Conservation (phyloP, 129 eudicot species). For the Pseudognaphalium luteoalbum region DNA sequence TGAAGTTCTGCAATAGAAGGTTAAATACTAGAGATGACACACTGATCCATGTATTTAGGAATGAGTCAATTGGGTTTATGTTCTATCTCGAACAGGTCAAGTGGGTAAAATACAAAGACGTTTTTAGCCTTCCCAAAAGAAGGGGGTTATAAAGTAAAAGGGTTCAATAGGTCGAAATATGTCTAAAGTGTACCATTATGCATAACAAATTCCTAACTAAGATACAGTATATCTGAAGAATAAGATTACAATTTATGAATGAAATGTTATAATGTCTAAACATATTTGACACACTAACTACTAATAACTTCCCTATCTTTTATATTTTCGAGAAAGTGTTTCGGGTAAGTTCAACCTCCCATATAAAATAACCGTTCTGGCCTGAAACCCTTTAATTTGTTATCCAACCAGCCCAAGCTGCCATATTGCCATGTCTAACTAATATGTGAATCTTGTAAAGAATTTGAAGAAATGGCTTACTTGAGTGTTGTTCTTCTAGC, state of each 20-base stretch:
- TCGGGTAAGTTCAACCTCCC: background rate
- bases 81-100: background rate
- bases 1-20: background rate
- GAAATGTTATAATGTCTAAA: background rate
- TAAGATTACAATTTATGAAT: background rate
- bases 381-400: background rate
- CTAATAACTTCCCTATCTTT: background rate
- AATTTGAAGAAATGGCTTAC: conserved; percentile 19
- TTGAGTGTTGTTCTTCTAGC: conserved; percentile 19
- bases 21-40: background rate
- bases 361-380: background rate
- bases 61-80: background rate
- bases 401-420: background rate
- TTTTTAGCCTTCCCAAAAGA: background rate
- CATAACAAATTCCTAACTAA: background rate
- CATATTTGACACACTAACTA: background rate
- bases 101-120: background rate
- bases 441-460: background rate
- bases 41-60: background rate
- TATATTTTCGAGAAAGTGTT: background rate
- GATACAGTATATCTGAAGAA: background rate
- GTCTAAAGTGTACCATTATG: background rate
- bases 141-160: background rate
- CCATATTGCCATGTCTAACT: background rate
- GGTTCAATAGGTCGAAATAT: background rate